These are phyloP conservation scores for Pseudogymnoascus sp. DNA, from an alignment of 2,329 filamentous ascomycete genomes.

Conservation along the genomic window DNA sequence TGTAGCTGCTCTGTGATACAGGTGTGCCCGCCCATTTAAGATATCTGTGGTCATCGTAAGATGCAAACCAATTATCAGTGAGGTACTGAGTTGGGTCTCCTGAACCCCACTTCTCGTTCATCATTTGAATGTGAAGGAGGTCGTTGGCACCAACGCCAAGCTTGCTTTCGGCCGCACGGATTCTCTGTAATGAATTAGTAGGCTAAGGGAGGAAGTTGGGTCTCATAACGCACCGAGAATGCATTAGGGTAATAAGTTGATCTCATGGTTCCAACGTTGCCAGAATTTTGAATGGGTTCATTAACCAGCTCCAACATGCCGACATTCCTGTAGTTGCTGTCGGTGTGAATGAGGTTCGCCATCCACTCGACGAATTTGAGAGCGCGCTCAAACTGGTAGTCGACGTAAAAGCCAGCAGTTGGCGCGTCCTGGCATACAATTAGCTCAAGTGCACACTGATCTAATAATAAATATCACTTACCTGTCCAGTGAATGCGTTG, in stretches of 20 bases:
- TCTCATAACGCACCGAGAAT: slow-evolving; percentile 25
- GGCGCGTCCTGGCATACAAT: slow-evolving; percentile 26
- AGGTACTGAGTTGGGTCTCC: slow-evolving; percentile 44
- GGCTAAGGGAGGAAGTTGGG: neutral
- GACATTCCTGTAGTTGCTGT: slow-evolving; percentile 42
- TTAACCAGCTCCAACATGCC: slow-evolving; percentile 53
- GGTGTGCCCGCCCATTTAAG: slow-evolving; percentile 41
- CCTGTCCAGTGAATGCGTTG: slow-evolving; percentile 35
- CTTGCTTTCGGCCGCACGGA: slow-evolving; percentile 40
- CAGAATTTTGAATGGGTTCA: slow-evolving; percentile 41
- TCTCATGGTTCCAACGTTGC: slow-evolving; percentile 30
- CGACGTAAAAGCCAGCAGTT: slow-evolving; percentile 45
- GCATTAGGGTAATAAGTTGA: slow-evolving; percentile 42
- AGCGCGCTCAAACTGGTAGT: slow-evolving; percentile 48
- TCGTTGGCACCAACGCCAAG: slow-evolving; percentile 36
- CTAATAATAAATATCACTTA: slow-evolving; percentile 6
- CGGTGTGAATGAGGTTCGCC: slow-evolving; percentile 40
- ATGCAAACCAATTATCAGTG: slow-evolving; percentile 35
- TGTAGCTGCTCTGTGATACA: slow-evolving; percentile 40
- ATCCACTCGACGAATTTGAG: slow-evolving; percentile 49
- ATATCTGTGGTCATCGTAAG: slow-evolving; percentile 53
- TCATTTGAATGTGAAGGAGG: slow-evolving; percentile 45
- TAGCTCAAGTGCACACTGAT: neutral
- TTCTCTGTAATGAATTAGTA: slow-evolving; percentile 27
- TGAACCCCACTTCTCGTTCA: slow-evolving; percentile 47